Evolutionary conservation across 106 monocot genomes (phyloP), one percentile per base, ranked within the genome.

Genomic region (Dendrobium catenatum): DNA sequence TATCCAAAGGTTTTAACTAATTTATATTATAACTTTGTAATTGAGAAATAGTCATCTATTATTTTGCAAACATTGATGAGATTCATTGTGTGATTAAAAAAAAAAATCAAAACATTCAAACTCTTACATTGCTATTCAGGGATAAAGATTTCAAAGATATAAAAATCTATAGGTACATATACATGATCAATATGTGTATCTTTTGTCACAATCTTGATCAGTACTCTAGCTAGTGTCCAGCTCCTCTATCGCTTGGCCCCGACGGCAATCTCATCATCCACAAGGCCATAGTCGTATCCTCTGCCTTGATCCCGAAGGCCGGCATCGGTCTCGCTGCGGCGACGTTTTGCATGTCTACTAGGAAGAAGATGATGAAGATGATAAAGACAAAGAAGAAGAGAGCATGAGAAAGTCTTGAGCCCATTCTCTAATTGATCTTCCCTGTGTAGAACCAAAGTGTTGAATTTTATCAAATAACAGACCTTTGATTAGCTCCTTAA

Each of bases 231-330:
- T 70, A 70, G 37, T 70, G 70, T 10, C 70, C 70, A 3, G 70
- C 70, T 37, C 70, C 70, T 70, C 70, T 9, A 13, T 27, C 15
- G 37, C 70, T 70, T 1, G 70, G 70, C 70, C 70, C 70, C 8
- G 70, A 70, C 3, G 70, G 70, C 33, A 70, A 70, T 37, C 70
- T 70, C 70, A 70, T 70, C 70, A 70, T 70, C 70, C 27, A 70
- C 70, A 70, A 70, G 18, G 27, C 70, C 70, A 70, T 27, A 15
- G 70, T 31, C 0, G 51, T 15, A 10, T 70, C 70, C 33, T 33
- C 15, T 8, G 11, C 33, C 11, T 2, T 19, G n/a, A n/a, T 8
- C 6, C 61, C n/a, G 22, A 61, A 22, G 2, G 5, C 22, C 6
- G 61, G 22, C 61, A 22, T 61, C 1, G 70, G 15, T n/a, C 70